Evolutionary conservation across 441 rosid genomes (phyloP), one percentile per base, ranked within the genome.

Genomic region (Gossypium davidsonii): DNA sequence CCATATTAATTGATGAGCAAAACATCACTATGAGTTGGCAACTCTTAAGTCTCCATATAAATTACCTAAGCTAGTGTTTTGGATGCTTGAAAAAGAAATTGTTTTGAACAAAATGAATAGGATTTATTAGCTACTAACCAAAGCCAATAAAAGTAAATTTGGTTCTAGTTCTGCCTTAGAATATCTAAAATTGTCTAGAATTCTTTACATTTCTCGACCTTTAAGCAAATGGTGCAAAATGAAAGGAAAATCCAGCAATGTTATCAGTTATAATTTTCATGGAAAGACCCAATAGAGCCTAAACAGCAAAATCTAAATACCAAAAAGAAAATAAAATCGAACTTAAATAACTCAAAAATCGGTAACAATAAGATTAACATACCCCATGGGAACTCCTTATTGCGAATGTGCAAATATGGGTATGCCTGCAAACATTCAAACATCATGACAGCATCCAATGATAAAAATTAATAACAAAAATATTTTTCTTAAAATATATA

Each of bases 371-470:
- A 72, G 28, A 18, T 12, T 68, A 49, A 80, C 84, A 67, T 92
- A 94, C 97, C 98, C 98, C 96, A 94, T 59, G 98, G 98, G 64
- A 94, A 94, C 90, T 94, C 97, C 88, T 92, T 94, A 78, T 89
- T 92, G 80, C 97, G 97, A 80, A 90, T 85, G 83, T 90, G 97
- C 90, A 94, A 15, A 83, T 89, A 90, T 0, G 91, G 85, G 71
- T 90, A 91, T 0, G 92, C 53, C 60, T 91, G 90, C 75, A 76
- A 14, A 44, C 25, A 58, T 8, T 17, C 26, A 53, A 34, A 79
- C 37, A 73, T 77, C 42, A 72, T 10, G 6, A 73, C 37, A 31
- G 62, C 52, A 15, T 5, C 55, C 17, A 59, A 58, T 5, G 55
- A 48, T 73, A 31, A 73, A 14, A 65, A 20, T 21, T 48, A 67